Evolutionary conservation across 306 rosid genomes (phyloP).

Genomic region (Cucumis cinereus): DNA sequence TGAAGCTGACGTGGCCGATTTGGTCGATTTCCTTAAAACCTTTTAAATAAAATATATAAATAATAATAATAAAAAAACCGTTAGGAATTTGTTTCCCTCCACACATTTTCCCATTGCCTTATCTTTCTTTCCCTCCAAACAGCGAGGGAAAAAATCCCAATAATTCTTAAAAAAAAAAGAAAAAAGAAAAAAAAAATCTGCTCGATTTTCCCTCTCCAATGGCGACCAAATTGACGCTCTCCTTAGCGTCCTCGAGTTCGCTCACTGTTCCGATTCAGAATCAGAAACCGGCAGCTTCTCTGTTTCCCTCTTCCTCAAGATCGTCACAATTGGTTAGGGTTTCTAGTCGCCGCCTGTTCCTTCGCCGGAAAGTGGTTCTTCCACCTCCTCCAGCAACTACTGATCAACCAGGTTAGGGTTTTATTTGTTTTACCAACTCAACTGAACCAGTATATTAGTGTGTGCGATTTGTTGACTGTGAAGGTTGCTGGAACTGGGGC

Average conservation of each 20-base stretch:
- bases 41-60: not conserved
- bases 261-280: slow-evolving; percentile 20
- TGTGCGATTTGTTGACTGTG: too few relatives aligned
- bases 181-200: not conserved
- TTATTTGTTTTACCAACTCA: too few relatives aligned
- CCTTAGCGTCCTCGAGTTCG: slow-evolving; percentile 32
- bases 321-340: slow-evolving; percentile 30
- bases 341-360: slow-evolving; percentile 26
- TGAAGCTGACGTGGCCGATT: slow-evolving; percentile 12
- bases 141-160: not conserved
- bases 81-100: slow-evolving; percentile 39
- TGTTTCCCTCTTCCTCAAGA: slow-evolving; percentile 19
- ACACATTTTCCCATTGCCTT: slow-evolving; percentile 45
- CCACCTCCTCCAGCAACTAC: slow-evolving; percentile 54
- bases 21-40: not conserved
- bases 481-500: too few relatives aligned
- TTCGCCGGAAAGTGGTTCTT: slow-evolving; percentile 35
- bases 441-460: too few relatives aligned
- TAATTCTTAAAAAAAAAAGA: not conserved
- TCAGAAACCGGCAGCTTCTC: slow-evolving; percentile 36
- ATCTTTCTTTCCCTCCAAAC: slow-evolving; percentile 55
- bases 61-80: slow-evolving; percentile 12
- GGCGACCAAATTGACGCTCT: slow-evolving; percentile 56
- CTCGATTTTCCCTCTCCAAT: slow-evolving; percentile 14
- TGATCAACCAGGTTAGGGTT: slow-evolving; percentile 45